Percentiles rank a stretch among this genome's conserved stretches.
Evolutionary conservation across 805 yeast species (phyloP).

Genomic region (Lachancea lanzarotensis): DNA sequence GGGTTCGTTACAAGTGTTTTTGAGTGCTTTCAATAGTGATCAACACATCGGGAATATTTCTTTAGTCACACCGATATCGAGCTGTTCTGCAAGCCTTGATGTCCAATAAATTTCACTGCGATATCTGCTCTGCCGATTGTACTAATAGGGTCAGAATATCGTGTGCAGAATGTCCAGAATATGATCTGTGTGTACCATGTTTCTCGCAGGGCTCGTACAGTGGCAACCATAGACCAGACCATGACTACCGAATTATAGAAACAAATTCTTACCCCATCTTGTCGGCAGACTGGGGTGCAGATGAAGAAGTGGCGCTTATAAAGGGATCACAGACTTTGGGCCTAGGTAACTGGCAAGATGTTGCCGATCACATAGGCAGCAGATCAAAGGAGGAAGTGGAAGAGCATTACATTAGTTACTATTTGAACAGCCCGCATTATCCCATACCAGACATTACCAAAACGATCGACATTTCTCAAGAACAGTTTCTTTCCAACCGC

Average conservation of each 20-base stretch:
- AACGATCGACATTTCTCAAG: slow-evolving; percentile 59
- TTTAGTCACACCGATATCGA: no score
- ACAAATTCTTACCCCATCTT: slow-evolving; percentile 93
- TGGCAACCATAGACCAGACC: slow-evolving; percentile 89
- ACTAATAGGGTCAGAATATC: slow-evolving; percentile 84
- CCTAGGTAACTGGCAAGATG: slow-evolving; percentile 95
- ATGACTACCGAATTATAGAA: slow-evolving; percentile 85
- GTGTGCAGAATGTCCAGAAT: slow-evolving; percentile 90
- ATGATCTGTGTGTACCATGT: slow-evolving; percentile 97
- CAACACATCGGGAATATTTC: no score
- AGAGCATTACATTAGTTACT: slow-evolving; percentile 67
- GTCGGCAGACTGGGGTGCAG: slow-evolving; percentile 94
- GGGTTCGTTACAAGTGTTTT: no score
- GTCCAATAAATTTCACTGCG: slow-evolving; percentile 74
- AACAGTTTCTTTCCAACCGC: slow-evolving; percentile 61
- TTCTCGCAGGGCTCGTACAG: slow-evolving; percentile 77
- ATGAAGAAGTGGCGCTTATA: slow-evolving; percentile 81
- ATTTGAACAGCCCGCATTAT: slow-evolving; percentile 62
- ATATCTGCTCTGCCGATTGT: slow-evolving; percentile 93
- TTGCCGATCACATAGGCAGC: slow-evolving; percentile 94
- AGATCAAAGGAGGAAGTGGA: slow-evolving; percentile 88
- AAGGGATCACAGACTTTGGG: slow-evolving; percentile 92
- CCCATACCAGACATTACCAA: slow-evolving; percentile 86
- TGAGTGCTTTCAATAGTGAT: no score
- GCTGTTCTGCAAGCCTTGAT: slow-evolving; percentile 8